phyloP scores from a whole-genome alignment of 2,329 filamentous ascomycete genomes.

The Xylariaceae sp. region DNA sequence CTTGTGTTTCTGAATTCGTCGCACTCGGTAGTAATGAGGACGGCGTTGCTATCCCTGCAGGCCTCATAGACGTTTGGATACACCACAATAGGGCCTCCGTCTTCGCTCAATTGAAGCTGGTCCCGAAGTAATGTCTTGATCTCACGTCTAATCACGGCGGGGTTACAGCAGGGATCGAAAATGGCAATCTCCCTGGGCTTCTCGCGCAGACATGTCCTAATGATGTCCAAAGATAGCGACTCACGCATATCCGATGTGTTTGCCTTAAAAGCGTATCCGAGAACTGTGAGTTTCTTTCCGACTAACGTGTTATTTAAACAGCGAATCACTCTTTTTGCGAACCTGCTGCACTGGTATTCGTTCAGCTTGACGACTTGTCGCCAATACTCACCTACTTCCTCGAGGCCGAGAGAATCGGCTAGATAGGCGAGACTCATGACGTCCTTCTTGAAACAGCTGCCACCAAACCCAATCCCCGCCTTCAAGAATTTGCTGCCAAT shows the following conservation, averaged over 20 bases:
- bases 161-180: conserved; percentile 62
- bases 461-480: conserved; percentile 73
- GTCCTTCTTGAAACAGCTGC: conserved; percentile 79
- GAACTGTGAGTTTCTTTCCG: conserved; percentile 66
- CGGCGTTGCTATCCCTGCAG: conserved; percentile 46
- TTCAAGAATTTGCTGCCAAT: conserved; percentile 72
- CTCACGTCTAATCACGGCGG: conserved; percentile 47
- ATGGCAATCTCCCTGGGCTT: conserved; percentile 60
- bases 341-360: conserved; percentile 67
- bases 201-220: conserved; percentile 62
- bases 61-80: conserved; percentile 48
- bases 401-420: conserved; percentile 63
- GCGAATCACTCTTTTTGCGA: conserved; percentile 61
- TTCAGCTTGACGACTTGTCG: conserved; percentile 70
- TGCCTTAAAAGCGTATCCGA: conserved; percentile 78
- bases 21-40: conserved; percentile 54
- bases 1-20: conserved; percentile 48
- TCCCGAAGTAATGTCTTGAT: conserved; percentile 43
- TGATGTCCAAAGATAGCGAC: conserved; percentile 63
- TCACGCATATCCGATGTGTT: conserved; percentile 73
- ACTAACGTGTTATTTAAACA: conserved; percentile 65
- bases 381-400: conserved; percentile 74
- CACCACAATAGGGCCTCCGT: conserved; percentile 44
- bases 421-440: conserved; percentile 70
- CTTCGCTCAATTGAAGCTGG: conserved; percentile 30